Evolutionary conservation across 2,329 filamentous ascomycete genomes (phyloP).

Genomic region (Exserohilum turcica): DNA sequence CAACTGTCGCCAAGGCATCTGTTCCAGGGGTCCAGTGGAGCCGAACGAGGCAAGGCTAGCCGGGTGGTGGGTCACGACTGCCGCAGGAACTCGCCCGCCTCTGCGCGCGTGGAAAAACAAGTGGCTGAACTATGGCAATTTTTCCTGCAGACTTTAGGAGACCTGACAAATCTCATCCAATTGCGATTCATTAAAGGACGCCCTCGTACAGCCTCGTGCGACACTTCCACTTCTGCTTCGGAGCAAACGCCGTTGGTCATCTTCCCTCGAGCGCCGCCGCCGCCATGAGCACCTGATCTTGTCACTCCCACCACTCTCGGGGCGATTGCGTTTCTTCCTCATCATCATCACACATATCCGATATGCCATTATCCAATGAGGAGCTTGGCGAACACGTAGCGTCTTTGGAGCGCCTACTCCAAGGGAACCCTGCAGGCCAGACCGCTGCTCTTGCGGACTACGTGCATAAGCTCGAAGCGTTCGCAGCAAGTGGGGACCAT

Average conservation of each 20-base stretch:
- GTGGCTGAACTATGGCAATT: conserved; percentile 15
- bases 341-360: conserved; percentile 7
- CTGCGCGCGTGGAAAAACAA: conserved; percentile 11
- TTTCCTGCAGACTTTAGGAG: conserved; percentile 1
- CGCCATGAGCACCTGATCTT: conserved; percentile 19
- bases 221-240: too few relatives aligned
- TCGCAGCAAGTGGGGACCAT: conserved; percentile 12
- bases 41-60: conserved; percentile 20
- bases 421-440: conserved; percentile 21
- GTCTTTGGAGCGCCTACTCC: conserved; percentile 23
- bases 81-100: conserved; percentile 11
- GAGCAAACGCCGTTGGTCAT: conserved; percentile 4
- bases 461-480: conserved; percentile 19
- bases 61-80: conserved; percentile 16
- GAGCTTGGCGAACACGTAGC: conserved; percentile 24
- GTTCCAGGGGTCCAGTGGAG: conserved; percentile 24
- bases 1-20: conserved; percentile 33
- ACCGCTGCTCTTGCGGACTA: conserved; percentile 22
- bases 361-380: conserved; percentile 26
- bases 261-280: conserved; percentile 4
- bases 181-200: conserved; percentile 2
- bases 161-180: not conserved
- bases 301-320: conserved; percentile 6
- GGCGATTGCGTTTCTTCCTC: conserved; percentile 10
- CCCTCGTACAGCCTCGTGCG: not conserved